A percentile compares a stretch with the other conserved stretches of the same genome.
Conservation (phyloP, 2,329 filamentous ascomycete species). For the Alternaria panax region DNA sequence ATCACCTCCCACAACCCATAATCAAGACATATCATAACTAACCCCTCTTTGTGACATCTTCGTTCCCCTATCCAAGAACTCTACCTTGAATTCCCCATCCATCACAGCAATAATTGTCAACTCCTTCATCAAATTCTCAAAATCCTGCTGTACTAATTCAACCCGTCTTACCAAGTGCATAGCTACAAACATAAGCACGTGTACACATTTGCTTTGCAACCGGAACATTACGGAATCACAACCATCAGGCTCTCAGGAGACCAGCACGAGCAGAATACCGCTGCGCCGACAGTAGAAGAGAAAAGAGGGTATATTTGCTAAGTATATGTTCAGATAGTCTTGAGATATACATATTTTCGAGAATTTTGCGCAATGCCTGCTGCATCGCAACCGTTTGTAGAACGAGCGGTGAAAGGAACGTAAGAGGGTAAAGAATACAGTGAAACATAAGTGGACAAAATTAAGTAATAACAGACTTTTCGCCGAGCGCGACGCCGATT, state of each 20-base stretch:
- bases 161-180: too few relatives aligned
- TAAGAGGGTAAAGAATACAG: neutral
- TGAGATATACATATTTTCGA: neutral
- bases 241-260: too few relatives aligned
- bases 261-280: fast-evolving
- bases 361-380: neutral
- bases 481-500: too few relatives aligned
- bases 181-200: neutral
- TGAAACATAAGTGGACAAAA: neutral
- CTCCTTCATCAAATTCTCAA: too few relatives aligned
- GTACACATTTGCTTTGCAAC: neutral
- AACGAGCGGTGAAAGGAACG: neutral
- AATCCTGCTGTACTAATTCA: too few relatives aligned
- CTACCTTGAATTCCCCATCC: too few relatives aligned
- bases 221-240: neutral
- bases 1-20: neutral
- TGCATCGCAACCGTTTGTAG: neutral
- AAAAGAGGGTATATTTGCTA: neutral
- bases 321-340: neutral
- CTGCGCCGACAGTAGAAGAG: neutral
- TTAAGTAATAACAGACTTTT: neutral
- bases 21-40: neutral
- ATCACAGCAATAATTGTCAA: too few relatives aligned
- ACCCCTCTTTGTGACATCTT: too few relatives aligned
- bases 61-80: too few relatives aligned